These are phyloP conservation scores for Tothia fuscella DNA, from an alignment of 2,329 filamentous ascomycete genomes.

Conservation along the genomic window DNA sequence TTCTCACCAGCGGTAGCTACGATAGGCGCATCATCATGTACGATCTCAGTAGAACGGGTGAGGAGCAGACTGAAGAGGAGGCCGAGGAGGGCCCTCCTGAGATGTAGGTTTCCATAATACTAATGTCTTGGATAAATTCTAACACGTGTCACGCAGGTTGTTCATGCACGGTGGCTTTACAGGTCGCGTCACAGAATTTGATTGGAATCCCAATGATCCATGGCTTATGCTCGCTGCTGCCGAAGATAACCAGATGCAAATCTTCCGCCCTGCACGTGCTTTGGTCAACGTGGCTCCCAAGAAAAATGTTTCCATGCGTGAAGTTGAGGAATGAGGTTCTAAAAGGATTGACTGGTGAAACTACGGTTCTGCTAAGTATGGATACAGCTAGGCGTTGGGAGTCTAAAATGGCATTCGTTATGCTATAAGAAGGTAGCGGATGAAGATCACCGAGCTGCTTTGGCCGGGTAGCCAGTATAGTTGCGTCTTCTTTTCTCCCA, in stretches of 20 bases:
- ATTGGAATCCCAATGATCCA: slow-evolving; percentile 92
- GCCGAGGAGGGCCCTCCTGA: slow-evolving; percentile 91
- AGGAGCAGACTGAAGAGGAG: slow-evolving; percentile 91
- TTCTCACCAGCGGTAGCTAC: slow-evolving; percentile 84
- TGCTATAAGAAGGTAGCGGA: no score
- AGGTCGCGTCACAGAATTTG: slow-evolving; percentile 91
- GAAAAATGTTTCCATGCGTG: slow-evolving; percentile 9
- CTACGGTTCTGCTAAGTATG: no score
- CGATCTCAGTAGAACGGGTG: slow-evolving; percentile 84
- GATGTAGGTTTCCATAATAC: slow-evolving; percentile 48
- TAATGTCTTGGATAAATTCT: background rate
- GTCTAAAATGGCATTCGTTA: no score
- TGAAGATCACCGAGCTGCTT: no score
- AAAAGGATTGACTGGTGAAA: no score
- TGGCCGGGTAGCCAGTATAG: no score
- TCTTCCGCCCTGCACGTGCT: slow-evolving; percentile 40
- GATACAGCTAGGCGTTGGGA: no score
- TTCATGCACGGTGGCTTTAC: slow-evolving; percentile 99
- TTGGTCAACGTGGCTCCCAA: slow-evolving; percentile 8
- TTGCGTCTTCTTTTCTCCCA: no score
- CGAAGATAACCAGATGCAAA: slow-evolving; percentile 92
- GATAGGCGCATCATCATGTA: slow-evolving; percentile 92
- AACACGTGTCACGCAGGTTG: slow-evolving; percentile 49
- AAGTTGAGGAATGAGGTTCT: slow-evolving; percentile 6
- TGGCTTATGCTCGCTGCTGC: slow-evolving; percentile 95